phyloP scores from a whole-genome alignment of 2,329 filamentous ascomycete species.

The Trichoderma sp. region DNA sequence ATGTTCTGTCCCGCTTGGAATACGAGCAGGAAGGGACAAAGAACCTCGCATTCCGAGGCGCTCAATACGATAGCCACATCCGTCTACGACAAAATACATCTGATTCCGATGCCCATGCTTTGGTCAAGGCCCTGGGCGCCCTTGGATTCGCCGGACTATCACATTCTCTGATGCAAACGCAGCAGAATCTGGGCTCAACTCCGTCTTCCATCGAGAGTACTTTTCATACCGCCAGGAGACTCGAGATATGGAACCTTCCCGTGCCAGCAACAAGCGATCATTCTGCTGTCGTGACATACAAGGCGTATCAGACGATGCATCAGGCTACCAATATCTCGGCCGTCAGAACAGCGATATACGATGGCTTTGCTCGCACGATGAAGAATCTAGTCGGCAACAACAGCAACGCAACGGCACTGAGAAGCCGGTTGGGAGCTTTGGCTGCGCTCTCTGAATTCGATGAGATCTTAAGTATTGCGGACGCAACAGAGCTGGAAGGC shows the following conservation, averaged over 20 bases:
- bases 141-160: conserved; percentile 86
- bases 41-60: conserved; percentile 85
- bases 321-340: conserved; percentile 60
- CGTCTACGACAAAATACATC: conserved; percentile 60
- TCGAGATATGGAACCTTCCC: conserved; percentile 91
- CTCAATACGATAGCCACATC: conserved; percentile 85
- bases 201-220: conserved; percentile 68
- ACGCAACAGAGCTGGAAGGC: conserved; percentile 61
- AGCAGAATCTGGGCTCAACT: conserved; percentile 61
- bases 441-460: conserved; percentile 81
- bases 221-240: conserved; percentile 75
- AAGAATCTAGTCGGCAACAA: conserved; percentile 53
- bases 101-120: conserved; percentile 63
- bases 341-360: conserved; percentile 62
- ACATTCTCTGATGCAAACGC: conserved; percentile 71
- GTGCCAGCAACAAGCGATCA: conserved; percentile 65
- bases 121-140: conserved; percentile 75
- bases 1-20: conserved; percentile 79
- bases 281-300: conserved; percentile 72
- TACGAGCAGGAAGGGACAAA: conserved; percentile 88
- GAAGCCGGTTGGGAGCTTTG: conserved; percentile 61
- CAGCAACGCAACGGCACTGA: conserved; percentile 54
- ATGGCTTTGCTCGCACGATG: conserved; percentile 64
- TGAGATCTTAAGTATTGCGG: conserved; percentile 67
- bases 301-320: conserved; percentile 77